Base-by-base conservation (phyloP, 2,329 filamentous ascomycete species). In the Claviceps quebecensis region DNA sequence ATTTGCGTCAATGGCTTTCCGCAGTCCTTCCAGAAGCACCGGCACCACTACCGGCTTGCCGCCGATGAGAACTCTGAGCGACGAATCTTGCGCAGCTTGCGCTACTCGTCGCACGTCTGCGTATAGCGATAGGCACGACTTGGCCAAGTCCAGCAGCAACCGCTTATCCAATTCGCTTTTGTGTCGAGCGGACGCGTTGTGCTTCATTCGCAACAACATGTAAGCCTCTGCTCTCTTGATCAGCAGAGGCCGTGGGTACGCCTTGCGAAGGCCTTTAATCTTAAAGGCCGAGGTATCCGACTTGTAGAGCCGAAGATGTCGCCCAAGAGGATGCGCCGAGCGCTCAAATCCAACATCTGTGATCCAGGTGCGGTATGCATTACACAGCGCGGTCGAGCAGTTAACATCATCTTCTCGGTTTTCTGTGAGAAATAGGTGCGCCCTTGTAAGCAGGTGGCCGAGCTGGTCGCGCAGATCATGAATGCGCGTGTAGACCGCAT, bases 291-390 rank as follows among this genome's bases (percentile, higher is more conserved):
- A 81, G 54, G 90, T 85, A 60, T 98, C 93, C 5, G 87, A 84
- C 59, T 84, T 83, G 63, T 96, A 85, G 1, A 98, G 77, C 50
- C 89, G 80, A 4, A 86, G 80, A 14, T 97, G 83, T 19, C 93
- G 78, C 64, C 98, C 93, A 9, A 97, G 73, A 2, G 94, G 87
- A 64, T 96, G 93, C 0, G 93, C 91, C 17, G 91, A 96, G 54
- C 91, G 79, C 68, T 98, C 93, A 54, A 96, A 94, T 17, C 94
- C 93, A 41, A 98, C 90, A 61, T 98, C 93, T 1, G 95, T 89
- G 60, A 98, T 97, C 89, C 90, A 98, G 8, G 87, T 93, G 44
- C 88, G 78, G 65, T 96, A 98, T 1, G 91, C 87, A 22, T 86
- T 86, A 67, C 95, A 98, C 2, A 98, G 70, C 0, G 90, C 82